These are phyloP conservation scores for Neofusicoccum kwambonambiense DNA, from an alignment of 2,329 filamentous ascomycete genomes.

Conservation along the genomic window DNA sequence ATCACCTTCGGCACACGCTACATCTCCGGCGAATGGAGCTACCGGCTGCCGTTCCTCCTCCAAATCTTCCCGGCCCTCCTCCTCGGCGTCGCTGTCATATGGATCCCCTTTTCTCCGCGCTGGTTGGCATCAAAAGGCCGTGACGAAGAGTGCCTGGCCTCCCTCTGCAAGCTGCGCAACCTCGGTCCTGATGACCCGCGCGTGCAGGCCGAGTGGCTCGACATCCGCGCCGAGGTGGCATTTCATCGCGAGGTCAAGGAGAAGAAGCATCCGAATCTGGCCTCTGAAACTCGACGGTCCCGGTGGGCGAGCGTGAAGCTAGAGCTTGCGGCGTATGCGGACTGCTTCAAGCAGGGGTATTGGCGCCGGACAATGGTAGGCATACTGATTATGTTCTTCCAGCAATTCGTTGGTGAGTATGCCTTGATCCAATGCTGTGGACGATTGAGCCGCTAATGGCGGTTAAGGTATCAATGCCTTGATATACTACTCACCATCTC, in stretches of 20 bases:
- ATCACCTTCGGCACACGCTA: constrained; percentile 53
- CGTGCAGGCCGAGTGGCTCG: constrained; percentile 53
- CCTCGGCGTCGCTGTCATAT: constrained; percentile 42
- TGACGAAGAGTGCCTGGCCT: constrained; percentile 49
- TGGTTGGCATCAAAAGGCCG: constrained; percentile 52
- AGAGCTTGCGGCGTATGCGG: constrained; percentile 47
- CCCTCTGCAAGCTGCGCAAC: constrained; percentile 50
- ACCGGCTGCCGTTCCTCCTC: constrained; percentile 48
- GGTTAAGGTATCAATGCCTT: constrained; percentile 41
- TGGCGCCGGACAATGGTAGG: constrained; percentile 44
- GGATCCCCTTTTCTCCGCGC: constrained; percentile 56
- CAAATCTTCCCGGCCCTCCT: constrained; percentile 45
- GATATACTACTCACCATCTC: constrained; percentile 50
- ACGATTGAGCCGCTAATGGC: too few species aligned
- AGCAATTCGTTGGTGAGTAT: constrained; percentile 39
- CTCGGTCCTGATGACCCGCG: constrained; percentile 50
- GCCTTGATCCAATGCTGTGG: too few species aligned
- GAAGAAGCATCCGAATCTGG: constrained; percentile 36
- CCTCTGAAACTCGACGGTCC: constrained; percentile 12
- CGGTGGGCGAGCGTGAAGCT: constrained; percentile 39
- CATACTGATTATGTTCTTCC: constrained; percentile 44
- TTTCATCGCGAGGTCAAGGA: constrained; percentile 50
- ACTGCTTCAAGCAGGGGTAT: constrained; percentile 48
- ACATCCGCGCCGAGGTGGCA: constrained; percentile 54
- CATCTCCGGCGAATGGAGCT: constrained; percentile 44